A percentile compares a stretch with the other conserved stretches of the same genome.
Conservation (phyloP, 2,329 filamentous ascomycete species). For the Xylariaceae sp. region DNA sequence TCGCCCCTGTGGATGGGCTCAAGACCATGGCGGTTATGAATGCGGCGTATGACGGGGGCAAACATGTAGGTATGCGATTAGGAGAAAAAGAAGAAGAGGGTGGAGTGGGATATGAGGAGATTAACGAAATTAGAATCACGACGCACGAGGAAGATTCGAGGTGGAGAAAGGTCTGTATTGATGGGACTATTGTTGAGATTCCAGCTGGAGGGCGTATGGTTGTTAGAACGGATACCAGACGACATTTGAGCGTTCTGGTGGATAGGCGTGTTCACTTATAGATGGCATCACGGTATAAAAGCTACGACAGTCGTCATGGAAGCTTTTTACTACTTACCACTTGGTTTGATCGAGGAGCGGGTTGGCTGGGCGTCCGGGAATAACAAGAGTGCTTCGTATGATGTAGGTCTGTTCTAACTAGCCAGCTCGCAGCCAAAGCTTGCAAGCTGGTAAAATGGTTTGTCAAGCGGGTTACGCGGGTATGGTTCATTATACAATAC, state of each 20-base stretch:
- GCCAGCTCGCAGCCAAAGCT: too few relatives aligned
- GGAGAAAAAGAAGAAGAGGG: conserved; percentile 25
- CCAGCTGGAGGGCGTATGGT: conserved; percentile 66
- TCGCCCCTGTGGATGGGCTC: conserved; percentile 60
- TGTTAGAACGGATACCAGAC: conserved; percentile 46
- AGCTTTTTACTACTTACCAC: too few relatives aligned
- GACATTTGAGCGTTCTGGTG: conserved; percentile 43
- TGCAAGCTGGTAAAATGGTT: too few relatives aligned
- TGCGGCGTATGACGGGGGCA: conserved; percentile 52
- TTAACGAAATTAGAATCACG: conserved; percentile 61
- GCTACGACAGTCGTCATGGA: too few relatives aligned
- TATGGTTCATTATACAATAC: too few relatives aligned
- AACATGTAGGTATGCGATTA: conserved; percentile 49
- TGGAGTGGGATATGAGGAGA: conserved; percentile 63
- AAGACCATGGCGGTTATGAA: conserved; percentile 74
- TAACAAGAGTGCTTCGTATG: too few relatives aligned
- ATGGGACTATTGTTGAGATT: conserved; percentile 78
- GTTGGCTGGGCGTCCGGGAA: too few relatives aligned
- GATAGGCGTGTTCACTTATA: conserved; percentile 12
- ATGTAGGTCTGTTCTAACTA: too few relatives aligned
- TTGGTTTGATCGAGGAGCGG: too few relatives aligned
- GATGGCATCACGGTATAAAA: too few relatives aligned
- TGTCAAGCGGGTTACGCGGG: too few relatives aligned
- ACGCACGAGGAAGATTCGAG: conserved; percentile 61
- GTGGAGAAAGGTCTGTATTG: conserved; percentile 86